Base-by-base conservation (phyloP, 192 early-diverging fungal species). In the Coemansia sp. region DNA sequence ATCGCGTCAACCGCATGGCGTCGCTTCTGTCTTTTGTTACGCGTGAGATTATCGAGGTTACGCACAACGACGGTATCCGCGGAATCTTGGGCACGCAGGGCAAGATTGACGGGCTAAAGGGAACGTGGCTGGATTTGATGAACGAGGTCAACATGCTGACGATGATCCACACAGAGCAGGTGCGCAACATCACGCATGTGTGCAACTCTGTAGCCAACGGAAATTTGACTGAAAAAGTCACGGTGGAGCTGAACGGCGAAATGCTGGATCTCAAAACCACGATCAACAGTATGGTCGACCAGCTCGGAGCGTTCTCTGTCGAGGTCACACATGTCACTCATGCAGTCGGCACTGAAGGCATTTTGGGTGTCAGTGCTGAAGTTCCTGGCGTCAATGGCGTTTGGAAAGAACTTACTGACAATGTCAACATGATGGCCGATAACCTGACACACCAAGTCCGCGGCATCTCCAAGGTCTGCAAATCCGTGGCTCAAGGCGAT, bases 1-100 rank as follows among this genome's bases (percentile, higher is more conserved):
- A 76, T 58, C 69, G 73, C 49, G 74, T 81, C 48, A 81, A 81
- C 60, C 66, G 70, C 63, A 81, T 81, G 79, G 70, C 74, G 2
- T 81, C 79, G 59, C 69, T 81, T 14, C 57, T 81, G 45, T 63
- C 65, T 10, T 72, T 61, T 76, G 70, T 81, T 32, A 72, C 79
- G 8, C 59, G 57, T 43, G 86, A 89, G 60, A 86, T 92, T 10
- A 85, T 86, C 14, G 82, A 86, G 39, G 90, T 92, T 4, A 83
- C 88, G 5, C 82, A 84, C 53, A 88, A 89, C 69, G 88, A 90
- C 51, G 90, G 88, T 22, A 83, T 83, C 0, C 84, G 88, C 63
- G 90, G 90, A 4, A 78, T 73, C 35, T 63, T 92, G 5, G 90
- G 89, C 14, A 85, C 83, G 1, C 56, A 67, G 58, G 66, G 58